Conservation (phyloP, 192 early-diverging fungal species). For the Obelidium mucronatum region DNA sequence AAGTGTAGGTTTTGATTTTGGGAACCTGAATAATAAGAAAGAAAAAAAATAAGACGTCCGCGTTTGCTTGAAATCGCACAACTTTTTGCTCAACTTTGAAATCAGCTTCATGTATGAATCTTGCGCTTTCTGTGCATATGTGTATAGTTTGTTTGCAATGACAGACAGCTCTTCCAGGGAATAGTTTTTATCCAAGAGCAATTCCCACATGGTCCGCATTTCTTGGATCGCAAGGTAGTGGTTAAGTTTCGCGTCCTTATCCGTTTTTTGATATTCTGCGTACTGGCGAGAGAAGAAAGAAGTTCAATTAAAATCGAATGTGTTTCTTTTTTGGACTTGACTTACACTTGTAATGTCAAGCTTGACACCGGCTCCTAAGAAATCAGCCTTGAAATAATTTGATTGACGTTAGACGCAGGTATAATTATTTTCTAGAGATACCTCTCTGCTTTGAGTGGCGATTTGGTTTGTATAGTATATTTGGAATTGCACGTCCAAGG, state of each 20-base stretch:
- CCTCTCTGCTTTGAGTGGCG: conserved; percentile 4
- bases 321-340: too few relatives aligned
- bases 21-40: neutral
- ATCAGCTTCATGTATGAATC: conserved; percentile 19
- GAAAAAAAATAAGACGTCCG: neutral
- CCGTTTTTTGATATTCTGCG: conserved; percentile 24
- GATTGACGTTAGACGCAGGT: too few relatives aligned
- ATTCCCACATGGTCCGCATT: conserved; percentile 24
- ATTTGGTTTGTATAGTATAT: conserved; percentile 25
- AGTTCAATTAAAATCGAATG: too few relatives aligned
- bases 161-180: conserved; percentile 13
- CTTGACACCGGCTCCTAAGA: neutral
- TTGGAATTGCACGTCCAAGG: conserved; percentile 25
- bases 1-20: conserved; percentile 4
- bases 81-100: neutral
- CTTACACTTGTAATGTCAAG: conserved; percentile 18
- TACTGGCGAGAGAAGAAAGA: neutral
- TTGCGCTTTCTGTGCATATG: conserved; percentile 1
- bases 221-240: conserved; percentile 18
- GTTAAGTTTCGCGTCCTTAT: conserved; percentile 27
- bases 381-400: too few relatives aligned
- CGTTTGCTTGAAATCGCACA: neutral
- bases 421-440: too few relatives aligned
- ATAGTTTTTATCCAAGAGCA: conserved; percentile 1
- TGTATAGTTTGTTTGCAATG: conserved; percentile 1